Percentiles rank a stretch among this genome's conserved stretches.
phyloP scores from a whole-genome alignment of 1,284 basidiomycete species.

The Puccinia polysora region DNA sequence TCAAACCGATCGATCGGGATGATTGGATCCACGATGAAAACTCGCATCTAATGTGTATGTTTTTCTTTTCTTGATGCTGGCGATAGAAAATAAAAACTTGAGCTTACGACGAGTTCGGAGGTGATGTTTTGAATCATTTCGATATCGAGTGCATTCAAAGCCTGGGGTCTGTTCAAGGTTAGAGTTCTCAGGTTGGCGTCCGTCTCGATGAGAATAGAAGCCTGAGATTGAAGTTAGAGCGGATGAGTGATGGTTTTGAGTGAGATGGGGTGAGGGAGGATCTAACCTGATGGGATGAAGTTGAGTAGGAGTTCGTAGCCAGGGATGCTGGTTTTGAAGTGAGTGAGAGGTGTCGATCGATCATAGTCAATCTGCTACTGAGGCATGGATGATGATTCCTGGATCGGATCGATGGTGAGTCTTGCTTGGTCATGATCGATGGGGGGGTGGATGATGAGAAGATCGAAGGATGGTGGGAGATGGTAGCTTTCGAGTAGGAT shows the following conservation, averaged over 20 bases:
- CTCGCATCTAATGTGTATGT: too few relatives aligned
- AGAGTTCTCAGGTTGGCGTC: constrained; percentile 59
- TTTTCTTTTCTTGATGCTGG: background rate
- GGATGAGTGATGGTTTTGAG: background rate
- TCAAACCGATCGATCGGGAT: too few relatives aligned
- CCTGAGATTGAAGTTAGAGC: background rate
- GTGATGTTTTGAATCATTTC: constrained; percentile 74
- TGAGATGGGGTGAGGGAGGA: background rate
- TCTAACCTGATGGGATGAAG: background rate
- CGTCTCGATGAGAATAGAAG: constrained; percentile 10
- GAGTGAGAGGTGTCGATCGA: background rate
- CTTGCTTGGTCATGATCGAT: too few relatives aligned
- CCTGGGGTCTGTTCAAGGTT: constrained; percentile 73
- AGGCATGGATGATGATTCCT: too few relatives aligned
- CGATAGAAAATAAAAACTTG: too few relatives aligned
- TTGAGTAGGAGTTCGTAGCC: too few relatives aligned
- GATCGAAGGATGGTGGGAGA: too few relatives aligned
- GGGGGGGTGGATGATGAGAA: too few relatives aligned
- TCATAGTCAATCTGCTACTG: background rate
- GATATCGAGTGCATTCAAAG: constrained; percentile 79
- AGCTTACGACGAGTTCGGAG: constrained; percentile 70
- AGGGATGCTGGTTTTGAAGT: background rate
- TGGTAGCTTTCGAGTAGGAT: too few relatives aligned
- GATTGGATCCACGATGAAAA: too few relatives aligned
- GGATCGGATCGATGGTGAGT: too few relatives aligned